Conservation (phyloP, 441 rosid species). For the Aquilaria agallochum region DNA sequence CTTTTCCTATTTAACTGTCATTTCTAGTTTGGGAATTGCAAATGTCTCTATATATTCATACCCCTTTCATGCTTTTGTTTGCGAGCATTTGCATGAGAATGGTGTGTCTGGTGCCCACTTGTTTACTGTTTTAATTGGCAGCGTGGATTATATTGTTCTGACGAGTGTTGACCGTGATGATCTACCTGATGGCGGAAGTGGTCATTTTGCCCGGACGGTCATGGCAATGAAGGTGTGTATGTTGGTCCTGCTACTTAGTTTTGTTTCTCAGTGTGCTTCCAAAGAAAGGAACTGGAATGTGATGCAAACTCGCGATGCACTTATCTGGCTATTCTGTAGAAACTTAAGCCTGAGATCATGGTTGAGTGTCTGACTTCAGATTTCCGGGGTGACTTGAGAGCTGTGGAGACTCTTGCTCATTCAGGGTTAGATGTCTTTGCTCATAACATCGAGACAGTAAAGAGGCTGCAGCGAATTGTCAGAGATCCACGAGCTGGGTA, state of each 20-base stretch:
- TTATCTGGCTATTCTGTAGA: constrained; percentile 33
- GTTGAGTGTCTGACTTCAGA: constrained; percentile 97
- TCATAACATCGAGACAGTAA: constrained; percentile 94
- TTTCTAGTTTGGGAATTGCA: background rate
- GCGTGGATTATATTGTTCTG: constrained; percentile 94
- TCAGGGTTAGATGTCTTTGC: constrained; percentile 97
- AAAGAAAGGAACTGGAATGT: constrained; percentile 1
- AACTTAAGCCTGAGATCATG: constrained; percentile 88
- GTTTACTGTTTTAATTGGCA: constrained; percentile 23
- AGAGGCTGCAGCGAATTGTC: constrained; percentile 89
- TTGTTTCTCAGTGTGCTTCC: background rate
- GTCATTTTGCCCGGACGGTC: constrained; percentile 94
- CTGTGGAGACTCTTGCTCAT: constrained; percentile 74
- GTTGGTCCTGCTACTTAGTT: background rate
- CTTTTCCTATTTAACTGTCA: background rate
- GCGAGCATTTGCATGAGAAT: background rate
- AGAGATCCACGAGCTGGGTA: constrained; percentile 99
- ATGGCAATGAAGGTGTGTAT: constrained; percentile 77
- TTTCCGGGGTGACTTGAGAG: constrained; percentile 89
- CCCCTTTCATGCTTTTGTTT: background rate
- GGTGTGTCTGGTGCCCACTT: background rate
- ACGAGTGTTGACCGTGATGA: constrained; percentile 99
- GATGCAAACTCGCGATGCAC: constrained; percentile 5
- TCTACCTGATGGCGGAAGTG: constrained; percentile 99
- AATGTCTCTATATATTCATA: background rate